A percentile compares a stretch with the other conserved stretches of the same genome.
phyloP scores from a whole-genome alignment of 2,329 filamentous ascomycete species.

The Talaromyces sp. region DNA sequence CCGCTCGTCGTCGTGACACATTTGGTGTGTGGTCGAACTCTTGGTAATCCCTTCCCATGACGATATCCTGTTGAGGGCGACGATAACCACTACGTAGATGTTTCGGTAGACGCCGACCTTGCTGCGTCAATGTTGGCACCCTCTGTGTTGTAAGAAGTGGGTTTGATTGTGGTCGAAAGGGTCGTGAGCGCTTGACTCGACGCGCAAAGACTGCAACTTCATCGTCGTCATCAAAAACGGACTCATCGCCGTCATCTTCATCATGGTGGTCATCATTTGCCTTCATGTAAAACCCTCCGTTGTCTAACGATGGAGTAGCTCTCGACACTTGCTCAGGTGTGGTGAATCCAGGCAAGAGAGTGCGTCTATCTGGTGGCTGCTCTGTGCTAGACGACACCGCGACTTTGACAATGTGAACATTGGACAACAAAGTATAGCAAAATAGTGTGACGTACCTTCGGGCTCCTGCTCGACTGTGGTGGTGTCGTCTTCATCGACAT shows the following conservation, averaged over 20 bases:
- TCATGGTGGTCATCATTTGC: not conserved
- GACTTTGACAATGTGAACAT: not conserved
- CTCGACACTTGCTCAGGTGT: not conserved
- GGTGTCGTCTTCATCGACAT: not conserved
- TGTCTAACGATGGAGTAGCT: not conserved
- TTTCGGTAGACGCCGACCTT: conserved; percentile 1
- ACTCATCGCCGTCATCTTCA: not conserved
- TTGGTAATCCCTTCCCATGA: not conserved
- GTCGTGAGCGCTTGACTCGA: not conserved
- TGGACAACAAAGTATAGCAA: not conserved
- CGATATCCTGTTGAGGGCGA: not conserved
- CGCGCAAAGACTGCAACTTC: not conserved
- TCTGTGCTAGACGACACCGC: not conserved
- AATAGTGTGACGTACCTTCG: not conserved
- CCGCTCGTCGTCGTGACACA: not conserved
- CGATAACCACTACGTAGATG: not conserved
- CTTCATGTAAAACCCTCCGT: not conserved
- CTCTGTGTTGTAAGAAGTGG: not conserved
- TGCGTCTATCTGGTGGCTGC: not conserved
- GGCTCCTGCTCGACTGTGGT: not conserved
- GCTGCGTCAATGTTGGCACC: not conserved
- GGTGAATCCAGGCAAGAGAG: not conserved
- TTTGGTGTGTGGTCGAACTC: not conserved
- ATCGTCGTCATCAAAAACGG: not conserved
- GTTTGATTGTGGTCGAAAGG: not conserved